Evolutionary conservation across 768 basidiomycete genomes (phyloP).

Genomic region (Amanita rimosa): DNA sequence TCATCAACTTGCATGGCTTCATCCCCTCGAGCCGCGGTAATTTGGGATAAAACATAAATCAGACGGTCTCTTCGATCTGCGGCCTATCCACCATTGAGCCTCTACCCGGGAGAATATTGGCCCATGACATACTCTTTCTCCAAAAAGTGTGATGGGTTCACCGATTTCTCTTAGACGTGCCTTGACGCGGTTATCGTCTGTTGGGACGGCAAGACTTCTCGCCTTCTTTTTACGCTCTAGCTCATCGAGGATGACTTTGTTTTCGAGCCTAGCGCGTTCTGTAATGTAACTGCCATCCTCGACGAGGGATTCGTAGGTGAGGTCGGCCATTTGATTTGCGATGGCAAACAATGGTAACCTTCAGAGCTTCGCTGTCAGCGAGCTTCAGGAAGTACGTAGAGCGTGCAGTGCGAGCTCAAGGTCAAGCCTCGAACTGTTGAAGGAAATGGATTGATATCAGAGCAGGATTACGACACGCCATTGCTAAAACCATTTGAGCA

Average conservation of each 20-base stretch:
- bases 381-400: too few relatives aligned
- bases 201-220: slow-evolving; percentile 88
- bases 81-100: slow-evolving; percentile 39
- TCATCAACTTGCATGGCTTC: slow-evolving; percentile 68
- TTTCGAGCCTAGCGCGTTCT: slow-evolving; percentile 67
- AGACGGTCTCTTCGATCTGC: slow-evolving; percentile 94
- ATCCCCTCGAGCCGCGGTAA: slow-evolving; percentile 78
- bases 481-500: slow-evolving; percentile 9
- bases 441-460: background rate
- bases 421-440: too few relatives aligned
- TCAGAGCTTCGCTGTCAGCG: too few relatives aligned
- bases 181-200: slow-evolving; percentile 91
- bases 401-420: too few relatives aligned
- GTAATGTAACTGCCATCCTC: slow-evolving; percentile 72
- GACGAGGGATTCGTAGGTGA: slow-evolving; percentile 63
- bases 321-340: slow-evolving; percentile 45
- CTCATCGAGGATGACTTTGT: slow-evolving; percentile 84
- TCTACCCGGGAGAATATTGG: slow-evolving; percentile 7
- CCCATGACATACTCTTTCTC: slow-evolving; percentile 75
- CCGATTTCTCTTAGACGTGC: slow-evolving; percentile 85
- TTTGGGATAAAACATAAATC: slow-evolving; percentile 90
- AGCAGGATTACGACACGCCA: slow-evolving; percentile 3
- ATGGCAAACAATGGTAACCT: background rate
- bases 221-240: slow-evolving; percentile 98
- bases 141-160: slow-evolving; percentile 95